These are phyloP conservation scores for Cystofilobasidium ferigula DNA, from an alignment of 768 basidiomycete genomes.

Conservation along the genomic window DNA sequence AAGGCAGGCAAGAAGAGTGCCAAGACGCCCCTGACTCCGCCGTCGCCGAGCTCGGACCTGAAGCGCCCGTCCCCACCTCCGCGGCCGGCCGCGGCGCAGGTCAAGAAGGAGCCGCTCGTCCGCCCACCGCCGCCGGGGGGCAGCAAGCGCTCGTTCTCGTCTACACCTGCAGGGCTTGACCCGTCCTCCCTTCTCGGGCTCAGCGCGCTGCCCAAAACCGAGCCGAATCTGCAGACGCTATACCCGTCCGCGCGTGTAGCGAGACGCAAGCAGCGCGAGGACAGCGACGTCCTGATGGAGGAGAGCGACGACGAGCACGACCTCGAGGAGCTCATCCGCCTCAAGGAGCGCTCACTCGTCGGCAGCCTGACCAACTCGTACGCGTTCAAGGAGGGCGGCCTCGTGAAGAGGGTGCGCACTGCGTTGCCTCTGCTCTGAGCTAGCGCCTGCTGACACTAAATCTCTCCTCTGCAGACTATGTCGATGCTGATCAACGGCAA, in stretches of 20 bases:
- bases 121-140: not conserved
- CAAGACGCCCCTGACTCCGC: not conserved
- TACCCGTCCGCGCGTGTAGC: not conserved
- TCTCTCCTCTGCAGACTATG: slow-evolving; percentile 56
- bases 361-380: slow-evolving; percentile 85
- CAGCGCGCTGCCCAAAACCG: not conserved
- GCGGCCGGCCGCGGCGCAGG: not conserved
- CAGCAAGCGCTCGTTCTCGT: not conserved
- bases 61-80: not conserved
- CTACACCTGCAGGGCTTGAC: not conserved
- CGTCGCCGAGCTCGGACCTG: not conserved
- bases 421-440: no score
- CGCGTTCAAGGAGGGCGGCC: slow-evolving; percentile 82
- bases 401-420: slow-evolving; percentile 97
- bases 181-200: not conserved
- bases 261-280: not conserved
- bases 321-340: not conserved
- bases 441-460: not conserved
- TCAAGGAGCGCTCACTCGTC: slow-evolving; percentile 60
- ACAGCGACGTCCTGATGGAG: not conserved
- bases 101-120: slow-evolving; percentile 6
- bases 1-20: not conserved
- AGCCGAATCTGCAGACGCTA: not conserved
- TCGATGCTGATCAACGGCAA: slow-evolving; percentile 74
- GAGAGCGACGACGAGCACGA: slow-evolving; percentile 2